Conservation (phyloP, 371 early-diverging fungal genomes). For the Thermomucor indicae-seudaticae region DNA sequence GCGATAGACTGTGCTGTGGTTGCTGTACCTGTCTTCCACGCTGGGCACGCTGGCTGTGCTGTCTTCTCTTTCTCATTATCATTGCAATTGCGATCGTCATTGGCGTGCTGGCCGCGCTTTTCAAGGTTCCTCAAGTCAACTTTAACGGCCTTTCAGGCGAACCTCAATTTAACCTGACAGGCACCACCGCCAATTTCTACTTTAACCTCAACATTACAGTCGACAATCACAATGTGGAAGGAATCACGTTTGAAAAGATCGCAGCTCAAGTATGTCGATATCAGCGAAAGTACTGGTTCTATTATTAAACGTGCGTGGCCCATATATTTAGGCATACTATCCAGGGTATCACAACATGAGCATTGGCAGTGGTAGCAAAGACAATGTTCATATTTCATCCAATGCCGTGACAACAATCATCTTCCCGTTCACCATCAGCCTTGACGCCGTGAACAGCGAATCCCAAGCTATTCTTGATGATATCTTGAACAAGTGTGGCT, state of each 20-base stretch:
- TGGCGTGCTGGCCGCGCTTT: conserved; percentile 40
- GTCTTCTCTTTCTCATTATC: conserved; percentile 33
- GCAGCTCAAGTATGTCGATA: conserved; percentile 42
- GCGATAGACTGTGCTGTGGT: conserved; percentile 43
- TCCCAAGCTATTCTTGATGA: conserved; percentile 42
- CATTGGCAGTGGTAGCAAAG: conserved; percentile 47
- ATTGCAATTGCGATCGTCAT: conserved; percentile 31
- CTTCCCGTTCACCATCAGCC: conserved; percentile 42
- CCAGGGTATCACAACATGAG: conserved; percentile 33
- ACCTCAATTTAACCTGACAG: conserved; percentile 22
- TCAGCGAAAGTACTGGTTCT: not conserved
- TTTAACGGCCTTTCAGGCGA: conserved; percentile 30
- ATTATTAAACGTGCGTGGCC: not conserved
- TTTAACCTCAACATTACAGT: conserved; percentile 40
- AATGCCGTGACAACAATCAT: conserved; percentile 34
- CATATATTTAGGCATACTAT: conserved; percentile 46
- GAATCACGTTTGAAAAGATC: conserved; percentile 50
- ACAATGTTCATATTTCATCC: conserved; percentile 38
- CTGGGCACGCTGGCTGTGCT: conserved; percentile 41
- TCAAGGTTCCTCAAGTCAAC: conserved; percentile 35
- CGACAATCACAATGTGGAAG: conserved; percentile 50
- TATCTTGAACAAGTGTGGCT: conserved; percentile 45
- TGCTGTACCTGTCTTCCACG: conserved; percentile 48
- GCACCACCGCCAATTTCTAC: conserved; percentile 17
- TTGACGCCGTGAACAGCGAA: conserved; percentile 23